Evolutionary conservation across 192 early-diverging fungal genomes (phyloP), one percentile per base, ranked within the genome.

Genomic region (Linnemannia hyalina): DNA sequence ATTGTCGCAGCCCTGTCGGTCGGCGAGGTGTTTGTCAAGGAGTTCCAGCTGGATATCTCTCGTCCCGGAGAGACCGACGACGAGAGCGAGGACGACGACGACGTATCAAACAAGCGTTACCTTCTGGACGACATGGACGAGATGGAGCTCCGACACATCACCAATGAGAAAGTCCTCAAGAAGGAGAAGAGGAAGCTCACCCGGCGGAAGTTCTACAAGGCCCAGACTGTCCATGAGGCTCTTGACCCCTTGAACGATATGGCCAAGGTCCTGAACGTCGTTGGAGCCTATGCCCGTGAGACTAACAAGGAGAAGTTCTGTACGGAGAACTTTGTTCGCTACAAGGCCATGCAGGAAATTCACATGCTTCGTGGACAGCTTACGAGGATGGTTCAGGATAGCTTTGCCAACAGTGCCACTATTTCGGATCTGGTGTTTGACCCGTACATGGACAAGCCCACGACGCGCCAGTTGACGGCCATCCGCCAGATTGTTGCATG

Each of bases 1-100:
- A 93, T 99, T 78, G 98, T 99, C 13, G 93, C 98, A 0, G 97
- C 96, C 0, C 83, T 99, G 68, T 97, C 97, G 2, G 97, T 98
- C 2, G 99, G 97, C 40, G 97, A 99, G 77, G 95, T 97, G 20
- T 99, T 99, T 88, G 89, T 99, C 63, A 91, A 93, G 54, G 95
- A 96, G 80, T 92, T 92, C 69, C 88, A 93, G 73, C 68, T 96
- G 77, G 91, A 92, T 73, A 83, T 90, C 49, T 92, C 91, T 38
- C 89, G 91, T 35, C 92, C 92, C 57, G 91, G 90, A 42, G 88
- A 89, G 32, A 90, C 90, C 18, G 93, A 92, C 65, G 91, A 87
- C 26, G 93, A 92, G 11, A 89, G 78, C 60, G 93, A 89, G 23
- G 81, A 87, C 36, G 80, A 74, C 20, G 91, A 88, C 36, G 90